Percentiles rank a stretch among this genome's conserved stretches.
phyloP scores from a whole-genome alignment of 2,329 filamentous ascomycete species.

The Sporothrix phasma region DNA sequence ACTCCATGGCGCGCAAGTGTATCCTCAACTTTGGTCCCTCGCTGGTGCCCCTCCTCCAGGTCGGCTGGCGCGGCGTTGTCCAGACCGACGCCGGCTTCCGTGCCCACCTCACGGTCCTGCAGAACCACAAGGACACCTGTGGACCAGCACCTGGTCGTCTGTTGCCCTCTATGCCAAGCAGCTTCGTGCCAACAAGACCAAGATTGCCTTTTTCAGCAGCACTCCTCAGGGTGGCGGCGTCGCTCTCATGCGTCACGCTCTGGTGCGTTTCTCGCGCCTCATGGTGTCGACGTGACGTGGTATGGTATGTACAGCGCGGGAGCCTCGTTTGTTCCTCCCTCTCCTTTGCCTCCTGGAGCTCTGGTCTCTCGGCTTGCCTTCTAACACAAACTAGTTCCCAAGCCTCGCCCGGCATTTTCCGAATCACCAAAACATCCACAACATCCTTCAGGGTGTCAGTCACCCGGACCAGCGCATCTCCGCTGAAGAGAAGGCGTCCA shows the following conservation, averaged over 20 bases:
- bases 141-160: constrained; percentile 53
- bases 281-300: constrained; percentile 63
- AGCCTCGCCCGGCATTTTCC: constrained; percentile 71
- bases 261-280: constrained; percentile 59
- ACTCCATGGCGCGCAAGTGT: constrained; percentile 71
- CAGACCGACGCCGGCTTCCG: constrained; percentile 59
- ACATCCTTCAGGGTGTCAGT: constrained; percentile 74
- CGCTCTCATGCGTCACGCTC: constrained; percentile 69
- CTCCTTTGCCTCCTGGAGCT: too few species aligned
- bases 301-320: constrained; percentile 36
- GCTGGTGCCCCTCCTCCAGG: constrained; percentile 55
- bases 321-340: background rate
- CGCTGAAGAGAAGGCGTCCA: constrained; percentile 48
- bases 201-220: constrained; percentile 68
- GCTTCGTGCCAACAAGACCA: constrained; percentile 53
- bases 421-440: constrained; percentile 83
- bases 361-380: background rate
- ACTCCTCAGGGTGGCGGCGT: constrained; percentile 78
- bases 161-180: constrained; percentile 53
- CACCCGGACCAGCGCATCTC: constrained; percentile 54
- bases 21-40: constrained; percentile 67
- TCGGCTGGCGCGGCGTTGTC: constrained; percentile 58
- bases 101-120: constrained; percentile 46
- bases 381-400: constrained; percentile 55
- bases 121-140: constrained; percentile 53